Base-by-base conservation (phyloP, 768 basidiomycete genomes). In the Podaxis sp. region DNA sequence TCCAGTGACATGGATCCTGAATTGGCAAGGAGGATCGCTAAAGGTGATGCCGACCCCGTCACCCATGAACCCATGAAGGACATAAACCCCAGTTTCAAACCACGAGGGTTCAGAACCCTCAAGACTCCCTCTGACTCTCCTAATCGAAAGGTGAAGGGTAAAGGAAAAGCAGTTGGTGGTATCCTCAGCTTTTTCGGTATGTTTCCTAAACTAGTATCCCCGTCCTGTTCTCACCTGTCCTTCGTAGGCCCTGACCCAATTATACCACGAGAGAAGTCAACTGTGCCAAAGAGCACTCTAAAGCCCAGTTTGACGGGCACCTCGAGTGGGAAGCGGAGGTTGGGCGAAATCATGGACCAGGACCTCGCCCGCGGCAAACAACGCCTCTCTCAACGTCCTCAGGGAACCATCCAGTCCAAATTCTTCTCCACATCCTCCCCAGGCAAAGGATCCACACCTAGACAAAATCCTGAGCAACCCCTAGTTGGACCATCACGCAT, bases 301-400 rank as follows among this genome's bases (percentile, higher is more conserved):
- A 65, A 25, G 38, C 59, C 56, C 46, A 33, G 9, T 61, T 66
- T 60, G 69, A 55, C 73, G 29, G 89, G 90, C 19, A 84, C 82
- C 62, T 80, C 82, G 6, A 93, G 89, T 67, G 91, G 91, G 15
- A 93, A 93, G 72, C 80, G 91, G 59, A 89, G 88, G 1, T 77
- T 94, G 37, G 79, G 81, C 24, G 88, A 87, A 59, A 82, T 88
- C 53, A 82, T 90, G 81, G 89, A 91, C 55, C 79, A 82, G 17
- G 91, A 91, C 64, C 65, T 85, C 9, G 77, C 74, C 33, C 73
- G 72, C 38, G 87, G 82, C 69, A 85, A 83, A 70, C 79, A 74
- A 64, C 36, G 33, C 12, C 24, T 7, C 33, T 50, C 47, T 17
- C 47, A 8, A 13, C 66, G 69, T 59, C 67, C 68, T 15, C 52